Evolutionary conservation across 2,329 filamentous ascomycete genomes (phyloP).

Genomic region (Penicillium sp.): DNA sequence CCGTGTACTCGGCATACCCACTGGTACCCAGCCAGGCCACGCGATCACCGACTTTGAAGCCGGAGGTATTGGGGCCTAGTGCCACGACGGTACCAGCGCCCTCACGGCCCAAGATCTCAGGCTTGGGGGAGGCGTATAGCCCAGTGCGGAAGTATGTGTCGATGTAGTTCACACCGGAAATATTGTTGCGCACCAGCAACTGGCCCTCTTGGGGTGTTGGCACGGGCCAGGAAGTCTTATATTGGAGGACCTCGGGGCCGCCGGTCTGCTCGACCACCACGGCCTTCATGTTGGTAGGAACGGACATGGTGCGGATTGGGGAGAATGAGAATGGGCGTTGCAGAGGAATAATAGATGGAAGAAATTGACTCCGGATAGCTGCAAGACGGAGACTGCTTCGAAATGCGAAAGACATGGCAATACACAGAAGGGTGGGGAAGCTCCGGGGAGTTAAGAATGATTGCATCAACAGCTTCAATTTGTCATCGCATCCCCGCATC

Average conservation of each 20-base stretch:
- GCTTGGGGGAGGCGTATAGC: conserved; percentile 68
- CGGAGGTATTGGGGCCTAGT: conserved; percentile 49
- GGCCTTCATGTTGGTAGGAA: conserved; percentile 67
- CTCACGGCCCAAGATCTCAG: conserved; percentile 75
- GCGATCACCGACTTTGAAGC: conserved; percentile 62
- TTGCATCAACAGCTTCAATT: conserved; percentile 11
- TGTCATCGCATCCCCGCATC: conserved; percentile 19
- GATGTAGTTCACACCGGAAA: conserved; percentile 80
- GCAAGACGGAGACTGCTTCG: conserved; percentile 14
- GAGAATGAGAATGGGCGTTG: not conserved
- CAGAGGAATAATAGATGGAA: not conserved
- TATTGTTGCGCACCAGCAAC: conserved; percentile 75
- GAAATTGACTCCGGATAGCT: conserved; percentile 14
- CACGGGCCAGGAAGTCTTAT: conserved; percentile 66
- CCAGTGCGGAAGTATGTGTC: conserved; percentile 88
- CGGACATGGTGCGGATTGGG: conserved; percentile 40
- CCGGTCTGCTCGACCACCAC: conserved; percentile 69
- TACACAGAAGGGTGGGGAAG: not conserved
- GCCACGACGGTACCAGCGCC: conserved; percentile 66
- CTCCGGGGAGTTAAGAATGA: not conserved
- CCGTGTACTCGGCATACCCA: conserved; percentile 59
- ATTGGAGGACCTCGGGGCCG: conserved; percentile 66
- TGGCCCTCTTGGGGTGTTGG: conserved; percentile 65
- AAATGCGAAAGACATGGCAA: conserved; percentile 13
- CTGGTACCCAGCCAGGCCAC: conserved; percentile 63